Evolutionary conservation across 768 basidiomycete genomes (phyloP), one percentile per base, ranked within the genome.

Genomic region (Exidia glandulosa): DNA sequence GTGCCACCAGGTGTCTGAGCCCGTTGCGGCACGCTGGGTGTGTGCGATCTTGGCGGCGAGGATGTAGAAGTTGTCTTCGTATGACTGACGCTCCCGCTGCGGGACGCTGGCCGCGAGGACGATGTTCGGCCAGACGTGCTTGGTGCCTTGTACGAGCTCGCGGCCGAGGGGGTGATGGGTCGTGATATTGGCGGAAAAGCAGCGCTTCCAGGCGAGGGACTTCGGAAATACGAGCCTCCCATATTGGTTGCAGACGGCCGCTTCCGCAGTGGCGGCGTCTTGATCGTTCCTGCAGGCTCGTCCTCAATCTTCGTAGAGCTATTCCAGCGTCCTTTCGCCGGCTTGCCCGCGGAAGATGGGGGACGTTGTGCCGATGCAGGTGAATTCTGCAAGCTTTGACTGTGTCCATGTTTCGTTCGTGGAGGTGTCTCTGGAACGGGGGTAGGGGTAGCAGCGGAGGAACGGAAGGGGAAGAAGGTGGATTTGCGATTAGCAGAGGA

Each of bases 291-390:
- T 7, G 72, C 62, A 32, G 74, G 74, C 56, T 85, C 85, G 19
- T 74, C 64, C 54, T 83, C 76, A n/a, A 92, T 78, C 66, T 77
- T 88, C 1, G 89, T 91, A 3, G 89, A 92, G 63, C 85, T 79
- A 67, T 93, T 93, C 90, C 90, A 93, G 33, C 72, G 75, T 61
- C 83, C 83, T 64, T 81, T 80, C 33, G 41, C 41, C 19, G 41
- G 12, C 41, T 45, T 14, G 10, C 19, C 10, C 33, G 87, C 83
- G 4, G 86, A 83, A 12, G 84, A 79, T 27, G 87, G 88, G 87
- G 0, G 85, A 45, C 2, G 41, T 19, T 6, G 16, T 45, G 41
- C n/a, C n/a, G n/a, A n/a, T n/a, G 41, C 41, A 19, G 41, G 41
- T 6, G 41, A 45, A 23, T 23, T 45, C 19, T 45, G 88, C 54